Evolutionary conservation across 2,329 filamentous ascomycete species (phyloP), one percentile per base, ranked within the genome.

Genomic region (Nemania abortiva): DNA sequence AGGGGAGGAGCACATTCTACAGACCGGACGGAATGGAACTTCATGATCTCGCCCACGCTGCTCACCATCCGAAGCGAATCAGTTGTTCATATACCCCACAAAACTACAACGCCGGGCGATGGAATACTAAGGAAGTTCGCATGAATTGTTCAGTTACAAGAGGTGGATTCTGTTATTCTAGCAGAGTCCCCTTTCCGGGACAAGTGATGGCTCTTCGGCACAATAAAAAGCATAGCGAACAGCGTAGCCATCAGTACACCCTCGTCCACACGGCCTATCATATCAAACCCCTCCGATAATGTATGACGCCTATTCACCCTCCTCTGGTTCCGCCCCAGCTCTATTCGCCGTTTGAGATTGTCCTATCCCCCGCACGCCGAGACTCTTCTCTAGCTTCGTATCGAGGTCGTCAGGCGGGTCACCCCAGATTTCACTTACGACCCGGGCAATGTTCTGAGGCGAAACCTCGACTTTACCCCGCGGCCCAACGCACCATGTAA

Each of bases 381-480:
- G 79, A 77, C 89, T 93, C 59, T 85, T 84, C 29, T 84, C 81
- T 56, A 94, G 79, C 76, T 88, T 89, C 77, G 82, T 85, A 70
- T 90, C 86, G 60, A 91, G 77, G 72, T 90, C 87, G 2, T 85
- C 82, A 1, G 82, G 82, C 53, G 83, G 65, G 7, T 83, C 83
- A 0, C 85, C 88, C 77, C 89, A 91, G 0, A 91, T 84, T 63
- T 86, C 80, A 77, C 88, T 81, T 3, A 94, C 89, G 71, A 98
- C 81, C 0, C 89, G 90, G 20, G 90, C 88, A 13, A 96, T 91
- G 0, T 92, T 93, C 58, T 89, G 86, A n/a, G 90, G 85, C 0
- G 92, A 93, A 42, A 98, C 88, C 80, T 98, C 96, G 7, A 95
- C 86, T 80, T 92, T 96, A 6, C 92, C 95, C 24, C 96, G 87